Conservation (phyloP, 73 alveolate genomes). For the Paramecium octaurelia region DNA sequence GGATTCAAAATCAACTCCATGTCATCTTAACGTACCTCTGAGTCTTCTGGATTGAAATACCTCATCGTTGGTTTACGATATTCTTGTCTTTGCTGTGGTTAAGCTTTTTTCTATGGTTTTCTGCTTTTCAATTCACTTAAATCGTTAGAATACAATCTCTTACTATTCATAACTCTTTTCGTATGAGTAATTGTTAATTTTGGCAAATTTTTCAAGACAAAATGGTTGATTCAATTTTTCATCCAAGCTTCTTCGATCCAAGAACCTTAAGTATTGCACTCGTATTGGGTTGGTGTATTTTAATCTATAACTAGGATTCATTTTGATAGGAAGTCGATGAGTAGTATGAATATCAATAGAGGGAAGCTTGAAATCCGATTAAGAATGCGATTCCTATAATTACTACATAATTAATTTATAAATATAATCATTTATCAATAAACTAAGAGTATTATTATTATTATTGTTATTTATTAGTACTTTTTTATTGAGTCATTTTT, state of each 20-base stretch:
- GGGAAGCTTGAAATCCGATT: constrained; percentile 7
- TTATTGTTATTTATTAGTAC: background rate
- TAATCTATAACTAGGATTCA: constrained; percentile 21
- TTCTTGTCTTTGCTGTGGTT: background rate
- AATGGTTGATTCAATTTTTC: constrained; percentile 27
- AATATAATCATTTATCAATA: background rate
- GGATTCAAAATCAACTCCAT: background rate
- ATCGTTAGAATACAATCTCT: background rate
- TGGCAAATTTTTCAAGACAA: constrained; percentile 4
- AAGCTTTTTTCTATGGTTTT: background rate
- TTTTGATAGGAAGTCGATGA: constrained; percentile 22
- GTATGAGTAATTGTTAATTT: background rate
- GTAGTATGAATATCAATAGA: background rate
- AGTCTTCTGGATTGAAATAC: constrained; percentile 42
- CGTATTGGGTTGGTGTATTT: constrained; percentile 25
- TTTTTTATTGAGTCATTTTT: background rate
- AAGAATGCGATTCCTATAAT: background rate
- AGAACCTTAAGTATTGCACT: background rate
- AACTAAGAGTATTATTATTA: background rate
- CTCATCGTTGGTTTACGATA: constrained; percentile 3
- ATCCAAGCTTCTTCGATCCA: background rate
- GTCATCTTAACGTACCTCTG: constrained; percentile 5
- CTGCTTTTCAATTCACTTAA: background rate
- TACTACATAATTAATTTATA: background rate
- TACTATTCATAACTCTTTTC: background rate